A percentile compares a stretch with the other conserved stretches of the same genome.
Evolutionary conservation across 768 basidiomycete genomes (phyloP).

Genomic region (Rhodotorula kratochvilovae): DNA sequence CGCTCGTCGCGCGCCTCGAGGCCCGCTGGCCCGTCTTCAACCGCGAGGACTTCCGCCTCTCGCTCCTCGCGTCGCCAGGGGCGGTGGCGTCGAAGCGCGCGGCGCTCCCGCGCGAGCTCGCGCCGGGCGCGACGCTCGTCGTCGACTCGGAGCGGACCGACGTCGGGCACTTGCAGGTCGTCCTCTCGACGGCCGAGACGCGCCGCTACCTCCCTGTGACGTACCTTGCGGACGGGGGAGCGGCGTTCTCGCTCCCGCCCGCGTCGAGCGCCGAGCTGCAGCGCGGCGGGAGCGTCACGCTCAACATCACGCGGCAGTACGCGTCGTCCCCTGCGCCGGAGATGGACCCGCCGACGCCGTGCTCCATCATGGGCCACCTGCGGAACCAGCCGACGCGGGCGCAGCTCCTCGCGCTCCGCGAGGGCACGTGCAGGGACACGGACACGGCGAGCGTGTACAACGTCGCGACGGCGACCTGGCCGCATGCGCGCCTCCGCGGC

Average conservation of each 20-base stretch:
- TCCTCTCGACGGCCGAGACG: background rate
- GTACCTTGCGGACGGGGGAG: background rate
- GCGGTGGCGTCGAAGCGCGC: background rate
- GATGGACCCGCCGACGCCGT: background rate
- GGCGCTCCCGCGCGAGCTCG: background rate
- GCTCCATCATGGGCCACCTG: constrained; percentile 5
- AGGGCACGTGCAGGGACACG: background rate
- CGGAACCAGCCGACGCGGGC: background rate
- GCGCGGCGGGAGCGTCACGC: background rate
- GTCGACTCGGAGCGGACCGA: background rate
- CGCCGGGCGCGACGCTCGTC: constrained; percentile 5
- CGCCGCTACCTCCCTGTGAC: background rate
- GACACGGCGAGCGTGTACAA: background rate
- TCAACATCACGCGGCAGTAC: background rate
- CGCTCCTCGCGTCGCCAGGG: background rate
- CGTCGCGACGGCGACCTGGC: background rate
- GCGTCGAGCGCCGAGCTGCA: background rate
- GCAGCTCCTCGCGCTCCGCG: background rate
- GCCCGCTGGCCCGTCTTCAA: background rate
- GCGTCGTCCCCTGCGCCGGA: background rate
- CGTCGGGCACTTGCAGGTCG: background rate
- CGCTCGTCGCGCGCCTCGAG: background rate
- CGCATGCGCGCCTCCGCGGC: background rate
- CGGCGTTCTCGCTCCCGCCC: background rate
- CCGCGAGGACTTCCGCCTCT: too few species aligned